Percentiles rank a stretch among this genome's conserved stretches.
These are phyloP conservation scores for Marasmius sp. DNA, from an alignment of 1,284 basidiomycete species.

Conservation along the genomic window DNA sequence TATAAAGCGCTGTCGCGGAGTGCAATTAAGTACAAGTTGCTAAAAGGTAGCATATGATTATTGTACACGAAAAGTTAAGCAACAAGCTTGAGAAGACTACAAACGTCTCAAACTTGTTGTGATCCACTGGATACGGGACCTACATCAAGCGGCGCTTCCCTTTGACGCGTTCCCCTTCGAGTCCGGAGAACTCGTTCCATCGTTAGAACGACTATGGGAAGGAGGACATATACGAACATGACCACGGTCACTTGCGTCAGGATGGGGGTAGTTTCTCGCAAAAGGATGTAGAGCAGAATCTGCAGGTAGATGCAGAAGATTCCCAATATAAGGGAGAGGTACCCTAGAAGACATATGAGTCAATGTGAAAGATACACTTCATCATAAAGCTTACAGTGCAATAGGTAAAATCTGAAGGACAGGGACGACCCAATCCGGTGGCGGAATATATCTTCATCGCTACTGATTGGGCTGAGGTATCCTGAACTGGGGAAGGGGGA, in stretches of 20 bases:
- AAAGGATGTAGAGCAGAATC: neutral
- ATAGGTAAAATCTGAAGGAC: neutral
- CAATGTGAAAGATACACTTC: neutral
- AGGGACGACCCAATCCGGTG: too few relatives aligned
- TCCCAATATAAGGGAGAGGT: neutral
- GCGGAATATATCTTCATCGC: neutral
- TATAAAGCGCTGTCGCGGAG: too few relatives aligned
- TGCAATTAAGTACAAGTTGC: too few relatives aligned
- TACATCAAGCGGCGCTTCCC: too few relatives aligned
- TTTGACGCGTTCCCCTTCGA: too few relatives aligned
- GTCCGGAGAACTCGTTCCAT: too few relatives aligned
- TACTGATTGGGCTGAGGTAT: neutral
- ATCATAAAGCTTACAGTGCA: neutral
- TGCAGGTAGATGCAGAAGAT: neutral
- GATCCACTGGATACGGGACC: too few relatives aligned
- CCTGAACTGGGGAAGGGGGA: neutral
- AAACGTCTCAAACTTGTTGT: too few relatives aligned
- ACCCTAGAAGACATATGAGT: neutral
- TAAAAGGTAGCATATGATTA: too few relatives aligned
- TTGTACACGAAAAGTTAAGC: too few relatives aligned
- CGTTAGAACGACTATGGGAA: neutral
- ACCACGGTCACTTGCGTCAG: neutral
- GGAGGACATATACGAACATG: neutral
- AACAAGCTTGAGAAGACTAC: too few relatives aligned
- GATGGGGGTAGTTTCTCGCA: neutral